Evolutionary conservation across 108 stramenopile genomes (phyloP).

Genomic region (Nannochloropsis granulata): DNA sequence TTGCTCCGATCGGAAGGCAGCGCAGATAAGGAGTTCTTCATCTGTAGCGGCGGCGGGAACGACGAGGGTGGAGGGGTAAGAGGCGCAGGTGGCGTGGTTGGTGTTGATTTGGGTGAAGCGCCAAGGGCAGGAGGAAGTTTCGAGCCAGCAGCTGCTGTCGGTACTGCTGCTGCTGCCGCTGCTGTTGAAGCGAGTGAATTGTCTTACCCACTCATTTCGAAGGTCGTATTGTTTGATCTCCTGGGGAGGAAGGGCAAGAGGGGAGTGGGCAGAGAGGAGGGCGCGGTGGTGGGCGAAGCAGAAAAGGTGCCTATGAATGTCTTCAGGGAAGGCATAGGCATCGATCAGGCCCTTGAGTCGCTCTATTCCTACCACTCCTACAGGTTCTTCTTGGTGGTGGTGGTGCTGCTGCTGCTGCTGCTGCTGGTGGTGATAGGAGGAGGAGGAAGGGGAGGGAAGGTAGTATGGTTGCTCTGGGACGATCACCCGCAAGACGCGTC

Average conservation of each 20-base stretch:
- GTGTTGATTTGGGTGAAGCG: conserved; percentile 1
- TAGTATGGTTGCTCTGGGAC: background rate
- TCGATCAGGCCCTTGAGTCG: background rate
- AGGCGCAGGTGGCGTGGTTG: conserved; percentile 55
- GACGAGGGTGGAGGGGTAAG: conserved; percentile 69
- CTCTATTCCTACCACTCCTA: background rate
- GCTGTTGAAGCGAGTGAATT: background rate
- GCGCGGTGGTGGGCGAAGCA: background rate
- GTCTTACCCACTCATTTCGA: background rate
- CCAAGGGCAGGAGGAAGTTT: background rate
- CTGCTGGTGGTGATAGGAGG: background rate
- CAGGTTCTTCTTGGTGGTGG: background rate
- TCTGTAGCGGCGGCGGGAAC: conserved; percentile 56
- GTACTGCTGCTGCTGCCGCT: too few relatives aligned
- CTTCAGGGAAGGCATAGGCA: background rate
- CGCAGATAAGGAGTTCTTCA: conserved; percentile 20
- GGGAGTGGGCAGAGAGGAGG: background rate
- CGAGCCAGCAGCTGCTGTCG: background rate
- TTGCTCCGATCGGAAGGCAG: conserved; percentile 62
- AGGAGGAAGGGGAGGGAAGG: background rate
- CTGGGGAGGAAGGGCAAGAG: background rate
- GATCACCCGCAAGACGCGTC: background rate
- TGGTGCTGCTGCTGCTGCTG: background rate
- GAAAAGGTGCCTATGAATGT: background rate
- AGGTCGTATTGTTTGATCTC: background rate